Evolutionary conservation across 2,329 filamentous ascomycete species (phyloP).

Genomic region (Alternaria dauci): DNA sequence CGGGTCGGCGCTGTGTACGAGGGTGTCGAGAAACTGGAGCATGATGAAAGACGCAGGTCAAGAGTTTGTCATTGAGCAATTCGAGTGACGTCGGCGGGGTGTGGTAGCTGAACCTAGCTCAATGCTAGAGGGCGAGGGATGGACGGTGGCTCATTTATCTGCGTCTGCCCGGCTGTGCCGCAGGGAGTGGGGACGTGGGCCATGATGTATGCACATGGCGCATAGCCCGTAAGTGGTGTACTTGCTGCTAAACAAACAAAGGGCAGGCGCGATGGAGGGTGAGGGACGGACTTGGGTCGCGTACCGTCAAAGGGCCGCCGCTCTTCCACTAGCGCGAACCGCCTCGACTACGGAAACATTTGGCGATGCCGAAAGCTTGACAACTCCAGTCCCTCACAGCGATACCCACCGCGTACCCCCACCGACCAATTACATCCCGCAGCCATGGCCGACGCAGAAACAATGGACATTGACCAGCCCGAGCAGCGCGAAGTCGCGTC

Average conservation of each 20-base stretch:
- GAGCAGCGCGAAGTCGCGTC: constrained; percentile 27
- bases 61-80: constrained; percentile 9
- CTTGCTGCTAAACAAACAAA: neutral
- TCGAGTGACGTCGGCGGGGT: constrained; percentile 28
- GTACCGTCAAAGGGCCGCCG: constrained; percentile 4
- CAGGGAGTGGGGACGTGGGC: neutral
- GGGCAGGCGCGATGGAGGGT: neutral
- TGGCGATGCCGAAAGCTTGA: constrained; percentile 14
- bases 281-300: neutral
- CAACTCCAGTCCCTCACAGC: neutral
- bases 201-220: constrained; percentile 7
- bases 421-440: constrained; percentile 11
- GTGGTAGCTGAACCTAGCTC: constrained; percentile 12
- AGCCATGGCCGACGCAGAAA: constrained; percentile 56
- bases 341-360: constrained; percentile 16
- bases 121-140: neutral
- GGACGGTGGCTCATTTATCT: constrained; percentile 6
- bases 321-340: constrained; percentile 17
- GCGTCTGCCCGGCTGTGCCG: constrained; percentile 3
- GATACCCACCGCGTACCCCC: constrained; percentile 4
- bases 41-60: constrained; percentile 23
- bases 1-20: constrained; percentile 42
- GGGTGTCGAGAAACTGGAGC: constrained; percentile 39
- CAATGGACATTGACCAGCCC: constrained; percentile 55
- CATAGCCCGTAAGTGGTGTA: neutral